Conservation (phyloP, 768 basidiomycete genomes). For the Lyophyllum decastes region DNA sequence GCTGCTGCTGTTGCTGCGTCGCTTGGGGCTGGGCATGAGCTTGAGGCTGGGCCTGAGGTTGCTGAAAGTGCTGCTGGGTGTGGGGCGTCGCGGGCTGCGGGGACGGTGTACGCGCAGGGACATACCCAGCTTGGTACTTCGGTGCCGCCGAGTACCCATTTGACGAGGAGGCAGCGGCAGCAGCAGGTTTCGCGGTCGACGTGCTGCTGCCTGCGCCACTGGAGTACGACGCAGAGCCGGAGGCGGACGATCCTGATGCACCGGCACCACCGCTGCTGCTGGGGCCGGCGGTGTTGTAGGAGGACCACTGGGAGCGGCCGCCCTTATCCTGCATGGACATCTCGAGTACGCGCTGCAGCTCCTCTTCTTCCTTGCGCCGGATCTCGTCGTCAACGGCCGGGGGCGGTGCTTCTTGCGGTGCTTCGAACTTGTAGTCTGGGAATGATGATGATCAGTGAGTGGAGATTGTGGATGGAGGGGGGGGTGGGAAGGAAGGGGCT, state of each 20-base stretch:
- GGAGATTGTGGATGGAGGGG: not conserved
- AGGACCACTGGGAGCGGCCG: slow-evolving; percentile 61
- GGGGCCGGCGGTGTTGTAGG: slow-evolving; percentile 37
- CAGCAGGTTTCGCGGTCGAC: slow-evolving; percentile 16
- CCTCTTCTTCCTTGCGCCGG: slow-evolving; percentile 88
- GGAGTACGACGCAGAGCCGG: not conserved
- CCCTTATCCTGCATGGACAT: slow-evolving; percentile 93
- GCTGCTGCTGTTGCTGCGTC: too few species aligned
- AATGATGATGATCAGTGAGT: not conserved
- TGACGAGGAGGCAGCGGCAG: not conserved
- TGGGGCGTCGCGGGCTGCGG: slow-evolving; percentile 21
- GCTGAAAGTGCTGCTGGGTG: slow-evolving; percentile 23
- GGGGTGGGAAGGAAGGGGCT: not conserved
- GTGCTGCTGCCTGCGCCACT: slow-evolving; percentile 10
- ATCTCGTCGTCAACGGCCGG: slow-evolving; percentile 77
- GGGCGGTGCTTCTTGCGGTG: slow-evolving; percentile 61
- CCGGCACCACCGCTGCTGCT: slow-evolving; percentile 5
- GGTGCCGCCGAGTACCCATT: slow-evolving; percentile 29
- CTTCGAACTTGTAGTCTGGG: slow-evolving; percentile 73
- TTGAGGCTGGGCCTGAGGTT: slow-evolving; percentile 19
- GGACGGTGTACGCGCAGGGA: slow-evolving; percentile 56
- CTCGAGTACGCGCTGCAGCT: slow-evolving; percentile 89
- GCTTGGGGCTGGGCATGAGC: slow-evolving; percentile 19
- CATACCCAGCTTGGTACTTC: slow-evolving; percentile 54
- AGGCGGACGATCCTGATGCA: not conserved